Percentiles rank a stretch among this genome's conserved stretches.
Evolutionary conservation across 768 basidiomycete genomes (phyloP).

Genomic region (Plicaturopsis crispa): DNA sequence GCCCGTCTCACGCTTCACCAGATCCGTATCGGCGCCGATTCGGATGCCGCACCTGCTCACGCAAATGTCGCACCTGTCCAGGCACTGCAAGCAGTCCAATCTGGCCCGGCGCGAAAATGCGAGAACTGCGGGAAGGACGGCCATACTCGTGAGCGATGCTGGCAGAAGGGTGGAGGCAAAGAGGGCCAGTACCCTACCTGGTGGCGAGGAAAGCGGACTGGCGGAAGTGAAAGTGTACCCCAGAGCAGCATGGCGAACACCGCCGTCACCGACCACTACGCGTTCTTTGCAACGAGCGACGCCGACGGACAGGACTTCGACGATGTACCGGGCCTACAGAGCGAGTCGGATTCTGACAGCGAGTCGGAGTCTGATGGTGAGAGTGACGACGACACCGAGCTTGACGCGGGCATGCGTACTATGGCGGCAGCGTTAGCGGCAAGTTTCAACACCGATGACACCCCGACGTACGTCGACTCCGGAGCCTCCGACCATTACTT

Average conservation of each 20-base stretch:
- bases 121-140: constrained; percentile 17
- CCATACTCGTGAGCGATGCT: constrained; percentile 21
- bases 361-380: too few relatives aligned
- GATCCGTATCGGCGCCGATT: constrained; percentile 4
- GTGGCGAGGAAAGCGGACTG: constrained; percentile 10
- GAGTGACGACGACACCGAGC: too few relatives aligned
- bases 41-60: background rate
- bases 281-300: too few relatives aligned
- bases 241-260: too few relatives aligned
- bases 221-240: background rate
- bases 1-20: constrained; percentile 1
- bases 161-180: constrained; percentile 27
- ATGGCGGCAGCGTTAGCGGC: constrained; percentile 1
- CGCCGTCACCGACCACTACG: too few relatives aligned
- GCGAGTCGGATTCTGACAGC: too few relatives aligned
- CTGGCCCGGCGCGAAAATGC: constrained; percentile 13
- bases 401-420: too few relatives aligned
- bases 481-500: constrained; percentile 20
- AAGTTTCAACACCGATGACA: too few relatives aligned
- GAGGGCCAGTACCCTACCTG: constrained; percentile 24
- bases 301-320: too few relatives aligned
- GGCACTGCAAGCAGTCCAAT: background rate
- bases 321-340: too few relatives aligned
- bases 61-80: constrained; percentile 1
- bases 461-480: constrained; percentile 10